Evolutionary conservation across 2,329 filamentous ascomycete species (phyloP).

Genomic region (Alternaria tenuissima): DNA sequence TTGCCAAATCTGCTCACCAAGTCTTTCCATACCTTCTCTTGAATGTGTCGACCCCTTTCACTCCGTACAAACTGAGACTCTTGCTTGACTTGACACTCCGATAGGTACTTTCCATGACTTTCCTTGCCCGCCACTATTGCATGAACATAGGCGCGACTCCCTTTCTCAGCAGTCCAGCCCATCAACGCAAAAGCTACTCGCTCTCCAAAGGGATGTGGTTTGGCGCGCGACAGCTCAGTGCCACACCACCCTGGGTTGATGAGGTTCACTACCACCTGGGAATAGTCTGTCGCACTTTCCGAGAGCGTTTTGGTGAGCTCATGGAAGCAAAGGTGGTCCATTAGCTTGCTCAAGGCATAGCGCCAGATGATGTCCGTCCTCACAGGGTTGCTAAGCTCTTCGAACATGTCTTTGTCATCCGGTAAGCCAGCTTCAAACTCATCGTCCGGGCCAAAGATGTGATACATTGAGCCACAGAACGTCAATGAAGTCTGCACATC

Average conservation of each 20-base stretch:
- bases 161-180: slow-evolving; percentile 18
- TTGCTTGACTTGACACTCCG: slow-evolving; percentile 9
- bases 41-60: slow-evolving; percentile 8
- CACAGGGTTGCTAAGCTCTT: slow-evolving; percentile 9
- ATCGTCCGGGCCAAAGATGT: slow-evolving; percentile 5
- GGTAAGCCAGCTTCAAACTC: background rate
- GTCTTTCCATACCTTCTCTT: slow-evolving; percentile 13
- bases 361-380: slow-evolving; percentile 14
- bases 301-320: background rate
- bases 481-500: slow-evolving; percentile 10
- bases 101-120: slow-evolving; percentile 17
- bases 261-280: slow-evolving; percentile 9
- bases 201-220: slow-evolving; percentile 8
- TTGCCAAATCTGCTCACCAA: background rate
- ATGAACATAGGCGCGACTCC: slow-evolving; percentile 12
- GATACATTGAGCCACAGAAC: slow-evolving; percentile 20
- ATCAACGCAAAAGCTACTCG: slow-evolving; percentile 10
- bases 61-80: slow-evolving; percentile 15
- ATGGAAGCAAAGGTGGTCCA: slow-evolving; percentile 18
- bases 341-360: slow-evolving; percentile 18
- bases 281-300: background rate
- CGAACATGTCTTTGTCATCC: slow-evolving; percentile 12
- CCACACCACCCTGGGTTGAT: slow-evolving; percentile 8
- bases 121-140: slow-evolving; percentile 13
- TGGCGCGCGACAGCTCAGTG: slow-evolving; percentile 16